phyloP scores from a whole-genome alignment of 345 rosid genomes.

The Euclidium syriacum region DNA sequence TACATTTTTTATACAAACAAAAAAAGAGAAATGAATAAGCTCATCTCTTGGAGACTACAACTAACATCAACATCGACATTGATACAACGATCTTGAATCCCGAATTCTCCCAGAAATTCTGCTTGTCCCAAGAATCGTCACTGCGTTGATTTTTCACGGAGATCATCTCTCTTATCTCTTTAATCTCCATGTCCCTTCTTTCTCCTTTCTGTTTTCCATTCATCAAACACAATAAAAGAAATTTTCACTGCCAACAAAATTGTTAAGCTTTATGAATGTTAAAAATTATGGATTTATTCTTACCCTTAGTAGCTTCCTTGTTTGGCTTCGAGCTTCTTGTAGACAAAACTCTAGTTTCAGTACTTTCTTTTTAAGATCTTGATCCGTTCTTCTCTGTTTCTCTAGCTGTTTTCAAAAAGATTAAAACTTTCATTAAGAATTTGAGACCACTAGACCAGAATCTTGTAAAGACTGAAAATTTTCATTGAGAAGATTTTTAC shows the following conservation, averaged over 20 bases:
- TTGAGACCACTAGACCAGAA: background rate
- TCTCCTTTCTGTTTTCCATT: constrained; percentile 58
- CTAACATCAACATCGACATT: constrained; percentile 85
- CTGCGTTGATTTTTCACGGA: constrained; percentile 39
- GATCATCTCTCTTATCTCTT: constrained; percentile 66
- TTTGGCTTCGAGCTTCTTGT: constrained; percentile 49
- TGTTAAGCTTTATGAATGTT: background rate
- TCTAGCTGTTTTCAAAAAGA: constrained; percentile 13
- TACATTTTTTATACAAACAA: background rate
- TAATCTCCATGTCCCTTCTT: constrained; percentile 62
- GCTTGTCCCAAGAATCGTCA: constrained; percentile 33
- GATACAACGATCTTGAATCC: constrained; percentile 76
- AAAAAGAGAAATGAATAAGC: too few relatives aligned
- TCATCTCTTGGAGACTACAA: constrained; percentile 67
- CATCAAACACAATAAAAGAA: background rate
- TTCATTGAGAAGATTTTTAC: constrained; percentile 19
- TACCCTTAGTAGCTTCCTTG: constrained; percentile 71
- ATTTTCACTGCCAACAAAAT: background rate
- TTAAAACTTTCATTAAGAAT: background rate
- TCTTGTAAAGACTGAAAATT: background rate
- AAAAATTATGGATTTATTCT: background rate
- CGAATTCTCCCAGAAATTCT: constrained; percentile 76
- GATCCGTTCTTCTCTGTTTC: constrained; percentile 30
- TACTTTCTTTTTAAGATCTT: constrained; percentile 31
- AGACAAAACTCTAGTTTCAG: constrained; percentile 32